Percentiles rank a stretch among this genome's conserved stretches.
Conservation (phyloP, 2,329 filamentous ascomycete species). For the Aspergillus sp. region DNA sequence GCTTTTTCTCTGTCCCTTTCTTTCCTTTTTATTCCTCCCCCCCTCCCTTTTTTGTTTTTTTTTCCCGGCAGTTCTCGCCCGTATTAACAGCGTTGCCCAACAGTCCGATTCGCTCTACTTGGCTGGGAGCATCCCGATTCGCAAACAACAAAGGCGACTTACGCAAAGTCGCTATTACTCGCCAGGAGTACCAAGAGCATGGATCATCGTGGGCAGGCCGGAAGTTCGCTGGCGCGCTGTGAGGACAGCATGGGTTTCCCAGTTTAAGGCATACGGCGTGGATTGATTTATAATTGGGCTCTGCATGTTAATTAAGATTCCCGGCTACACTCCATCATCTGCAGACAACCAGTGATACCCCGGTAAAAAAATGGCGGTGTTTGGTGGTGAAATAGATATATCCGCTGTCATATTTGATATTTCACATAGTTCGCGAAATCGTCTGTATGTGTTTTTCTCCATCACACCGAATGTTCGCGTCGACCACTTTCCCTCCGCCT, state of each 20-base stretch:
- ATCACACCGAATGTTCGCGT: too few species aligned
- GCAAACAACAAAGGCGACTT: slow-evolving; percentile 60
- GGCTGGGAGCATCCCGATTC: slow-evolving; percentile 74
- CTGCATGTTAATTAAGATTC: background rate
- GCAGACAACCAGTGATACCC: background rate
- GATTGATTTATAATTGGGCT: background rate
- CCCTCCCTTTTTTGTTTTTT: too few species aligned
- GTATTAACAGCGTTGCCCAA: slow-evolving; percentile 6
- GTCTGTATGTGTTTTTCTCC: too few species aligned
- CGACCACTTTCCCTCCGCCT: too few species aligned
- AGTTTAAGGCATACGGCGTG: background rate
- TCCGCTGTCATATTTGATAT: too few species aligned
- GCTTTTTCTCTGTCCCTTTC: background rate
- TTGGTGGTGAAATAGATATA: too few species aligned
- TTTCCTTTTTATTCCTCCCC: background rate
- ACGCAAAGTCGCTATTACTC: slow-evolving; percentile 65
- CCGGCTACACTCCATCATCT: too few species aligned
- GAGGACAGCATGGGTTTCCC: background rate
- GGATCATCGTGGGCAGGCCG: slow-evolving; percentile 66
- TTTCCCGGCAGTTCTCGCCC: background rate
- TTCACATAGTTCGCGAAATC: background rate
- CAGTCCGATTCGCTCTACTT: slow-evolving; percentile 67
- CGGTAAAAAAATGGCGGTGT: too few species aligned
- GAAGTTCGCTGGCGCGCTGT: slow-evolving; percentile 50
- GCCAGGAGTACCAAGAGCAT: slow-evolving; percentile 82